A percentile compares a stretch with the other conserved stretches of the same genome.
These are phyloP conservation scores for Theobroma grandiflorum DNA, from an alignment of 441 rosid species.

Conservation along the genomic window DNA sequence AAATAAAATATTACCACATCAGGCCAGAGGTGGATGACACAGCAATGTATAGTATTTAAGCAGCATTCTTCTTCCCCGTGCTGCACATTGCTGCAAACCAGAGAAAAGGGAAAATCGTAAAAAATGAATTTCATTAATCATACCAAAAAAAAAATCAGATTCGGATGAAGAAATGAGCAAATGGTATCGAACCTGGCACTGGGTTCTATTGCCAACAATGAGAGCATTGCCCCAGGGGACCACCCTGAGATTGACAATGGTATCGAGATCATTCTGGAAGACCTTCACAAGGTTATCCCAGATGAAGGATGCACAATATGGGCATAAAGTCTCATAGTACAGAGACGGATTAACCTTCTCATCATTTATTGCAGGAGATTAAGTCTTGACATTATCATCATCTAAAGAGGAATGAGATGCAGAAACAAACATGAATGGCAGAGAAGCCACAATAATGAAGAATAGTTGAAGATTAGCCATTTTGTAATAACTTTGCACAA, in stretches of 20 bases:
- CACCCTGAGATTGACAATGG: constrained; percentile 48
- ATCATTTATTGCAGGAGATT: not conserved
- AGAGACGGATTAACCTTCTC: constrained; percentile 23
- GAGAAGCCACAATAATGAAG: constrained; percentile 6
- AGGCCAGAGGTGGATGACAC: constrained; percentile 48
- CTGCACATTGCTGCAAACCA: constrained; percentile 29
- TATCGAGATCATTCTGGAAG: constrained; percentile 41
- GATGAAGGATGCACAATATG: constrained; percentile 42
- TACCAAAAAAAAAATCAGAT: not conserved
- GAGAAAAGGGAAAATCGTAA: not conserved
- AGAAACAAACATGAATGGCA: constrained; percentile 5
- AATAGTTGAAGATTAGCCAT: constrained; percentile 17
- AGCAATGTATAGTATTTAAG: constrained; percentile 51
- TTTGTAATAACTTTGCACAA: not conserved
- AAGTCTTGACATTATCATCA: not conserved
- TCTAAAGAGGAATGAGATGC: constrained; percentile 6
- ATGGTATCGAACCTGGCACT: constrained; percentile 44
- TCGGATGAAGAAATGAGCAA: not conserved
- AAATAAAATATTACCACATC: constrained; percentile 41
- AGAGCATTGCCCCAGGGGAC: constrained; percentile 59
- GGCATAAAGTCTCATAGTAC: constrained; percentile 54
- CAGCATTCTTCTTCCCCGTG: constrained; percentile 64
- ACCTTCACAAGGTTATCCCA: constrained; percentile 28
- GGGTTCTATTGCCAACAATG: constrained; percentile 12
- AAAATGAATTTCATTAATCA: not conserved